Percentiles rank a stretch among this genome's conserved stretches.
Evolutionary conservation across 1,139 yeast genomes (phyloP).

Genomic region (Yamadazyma kanchanaburiensis): DNA sequence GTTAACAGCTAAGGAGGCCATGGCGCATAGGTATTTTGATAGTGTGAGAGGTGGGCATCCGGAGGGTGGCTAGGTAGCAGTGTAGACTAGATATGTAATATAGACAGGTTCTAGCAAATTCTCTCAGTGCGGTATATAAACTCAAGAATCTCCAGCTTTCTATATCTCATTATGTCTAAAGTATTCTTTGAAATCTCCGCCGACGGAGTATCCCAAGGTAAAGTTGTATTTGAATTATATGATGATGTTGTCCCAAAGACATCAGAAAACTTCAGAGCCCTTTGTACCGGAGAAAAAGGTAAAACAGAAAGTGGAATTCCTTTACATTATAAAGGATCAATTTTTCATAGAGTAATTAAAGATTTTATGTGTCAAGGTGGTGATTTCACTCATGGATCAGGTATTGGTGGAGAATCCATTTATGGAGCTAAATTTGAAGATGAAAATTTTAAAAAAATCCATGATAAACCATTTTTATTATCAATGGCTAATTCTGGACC

Average conservation of each 20-base stretch:
- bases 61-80: not conserved
- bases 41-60: constrained; percentile 19
- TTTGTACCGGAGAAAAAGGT: constrained; percentile 91
- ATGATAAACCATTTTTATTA: constrained; percentile 80
- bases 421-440: constrained; percentile 96
- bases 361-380: constrained; percentile 96
- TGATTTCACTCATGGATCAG: constrained; percentile 85
- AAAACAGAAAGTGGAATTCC: constrained; percentile 60
- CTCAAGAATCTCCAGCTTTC: not conserved
- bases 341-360: constrained; percentile 90
- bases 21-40: constrained; percentile 73
- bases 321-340: constrained; percentile 70
- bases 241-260: constrained; percentile 87
- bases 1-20: constrained; percentile 70
- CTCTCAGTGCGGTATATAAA: not conserved
- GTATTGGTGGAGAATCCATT: constrained; percentile 93
- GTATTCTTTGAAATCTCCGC: constrained; percentile 76
- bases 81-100: not conserved
- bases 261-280: constrained; percentile 85
- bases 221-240: constrained; percentile 73
- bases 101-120: not conserved
- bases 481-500: constrained; percentile 69
- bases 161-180: constrained; percentile 35
- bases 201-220: constrained; percentile 63
- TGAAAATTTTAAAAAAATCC: constrained; percentile 75